These are phyloP conservation scores for Brettanomyces bruxellensis DNA, from an alignment of 805 yeast species.

Conservation along the genomic window DNA sequence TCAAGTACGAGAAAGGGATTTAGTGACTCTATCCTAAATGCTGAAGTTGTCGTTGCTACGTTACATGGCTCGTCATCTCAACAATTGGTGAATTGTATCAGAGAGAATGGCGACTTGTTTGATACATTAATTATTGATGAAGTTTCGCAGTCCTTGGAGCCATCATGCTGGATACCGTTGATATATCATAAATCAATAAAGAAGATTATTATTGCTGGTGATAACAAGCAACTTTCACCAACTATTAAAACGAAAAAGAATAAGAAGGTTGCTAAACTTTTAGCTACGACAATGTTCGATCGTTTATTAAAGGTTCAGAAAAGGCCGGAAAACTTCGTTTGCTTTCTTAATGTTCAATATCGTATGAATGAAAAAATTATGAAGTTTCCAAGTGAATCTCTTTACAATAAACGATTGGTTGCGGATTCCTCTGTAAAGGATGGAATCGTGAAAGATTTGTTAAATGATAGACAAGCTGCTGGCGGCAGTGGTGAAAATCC, in stretches of 20 bases:
- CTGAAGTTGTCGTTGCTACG: constrained; percentile 72
- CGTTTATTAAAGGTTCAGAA: constrained; percentile 46
- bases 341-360: constrained; percentile 69
- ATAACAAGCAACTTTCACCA: constrained; percentile 86
- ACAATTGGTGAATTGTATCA: constrained; percentile 46
- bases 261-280: constrained; percentile 29
- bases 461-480: neutral
- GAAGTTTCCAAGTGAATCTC: constrained; percentile 60
- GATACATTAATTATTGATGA: constrained; percentile 88
- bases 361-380: constrained; percentile 77
- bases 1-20: constrained; percentile 57
- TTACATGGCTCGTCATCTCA: constrained; percentile 81
- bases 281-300: constrained; percentile 74
- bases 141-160: constrained; percentile 88
- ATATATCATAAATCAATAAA: constrained; percentile 50
- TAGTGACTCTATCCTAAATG: constrained; percentile 43
- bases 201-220: constrained; percentile 80
- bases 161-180: constrained; percentile 94
- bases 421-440: constrained; percentile 54
- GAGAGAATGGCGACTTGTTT: constrained; percentile 35
- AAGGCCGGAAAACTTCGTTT: constrained; percentile 36
- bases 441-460: constrained; percentile 47
- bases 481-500: neutral
- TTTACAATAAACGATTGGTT: constrained; percentile 53
- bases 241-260: constrained; percentile 55